These are phyloP conservation scores for Purshia tridentata DNA, from an alignment of 306 rosid genomes.

Conservation along the genomic window DNA sequence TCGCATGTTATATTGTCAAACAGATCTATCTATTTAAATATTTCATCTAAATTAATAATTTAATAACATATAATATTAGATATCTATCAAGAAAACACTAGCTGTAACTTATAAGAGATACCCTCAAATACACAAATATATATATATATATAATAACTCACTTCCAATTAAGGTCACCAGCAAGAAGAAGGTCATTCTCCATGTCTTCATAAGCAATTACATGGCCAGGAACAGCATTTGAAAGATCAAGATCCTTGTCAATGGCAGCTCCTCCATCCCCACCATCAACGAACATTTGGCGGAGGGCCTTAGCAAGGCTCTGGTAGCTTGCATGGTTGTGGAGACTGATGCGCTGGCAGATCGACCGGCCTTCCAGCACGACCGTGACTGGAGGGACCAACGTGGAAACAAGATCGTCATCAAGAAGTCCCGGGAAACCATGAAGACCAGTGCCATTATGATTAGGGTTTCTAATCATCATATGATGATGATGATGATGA, in stretches of 20 bases:
- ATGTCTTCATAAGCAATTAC: conserved; percentile 85
- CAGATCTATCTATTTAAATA: too few species aligned
- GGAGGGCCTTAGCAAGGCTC: conserved; percentile 70
- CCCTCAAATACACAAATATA: too few species aligned
- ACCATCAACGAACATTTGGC: conserved; percentile 61
- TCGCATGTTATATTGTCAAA: too few species aligned
- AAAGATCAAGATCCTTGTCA: conserved; percentile 44
- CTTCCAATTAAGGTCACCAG: conserved; percentile 91
- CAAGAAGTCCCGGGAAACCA: conserved; percentile 41
- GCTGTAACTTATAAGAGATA: too few species aligned
- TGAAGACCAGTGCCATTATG: conserved; percentile 24
- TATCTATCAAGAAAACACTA: not conserved
- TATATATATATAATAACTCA: conserved; percentile 28
- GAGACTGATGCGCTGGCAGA: conserved; percentile 87
- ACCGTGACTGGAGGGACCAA: conserved; percentile 76
- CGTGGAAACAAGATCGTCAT: conserved; percentile 50
- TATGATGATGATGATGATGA: conserved; percentile 31
- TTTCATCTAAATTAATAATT: not conserved
- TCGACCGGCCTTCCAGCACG: conserved; percentile 85
- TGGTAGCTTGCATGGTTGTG: conserved; percentile 71
- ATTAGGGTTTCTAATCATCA: conserved; percentile 29
- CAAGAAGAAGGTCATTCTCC: conserved; percentile 91
- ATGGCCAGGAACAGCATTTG: conserved; percentile 82
- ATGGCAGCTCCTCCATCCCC: conserved; percentile 1
- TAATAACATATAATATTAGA: too few species aligned